Percentiles rank a stretch among this genome's conserved stretches.
Conservation (phyloP, 2,329 filamentous ascomycete species). For the Capronia americana region DNA sequence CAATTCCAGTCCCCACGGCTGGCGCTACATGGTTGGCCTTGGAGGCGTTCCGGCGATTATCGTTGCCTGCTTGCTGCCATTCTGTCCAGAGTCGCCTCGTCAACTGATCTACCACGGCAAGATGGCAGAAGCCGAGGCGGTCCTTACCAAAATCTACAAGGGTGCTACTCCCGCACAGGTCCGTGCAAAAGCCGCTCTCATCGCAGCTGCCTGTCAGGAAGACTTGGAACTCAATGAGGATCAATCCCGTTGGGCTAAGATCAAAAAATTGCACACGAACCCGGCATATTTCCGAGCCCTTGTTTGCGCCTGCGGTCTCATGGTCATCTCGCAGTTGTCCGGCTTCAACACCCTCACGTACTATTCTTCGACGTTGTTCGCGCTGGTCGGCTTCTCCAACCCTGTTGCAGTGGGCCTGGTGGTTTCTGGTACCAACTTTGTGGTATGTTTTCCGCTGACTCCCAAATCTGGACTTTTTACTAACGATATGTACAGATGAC, state of each 20-base stretch:
- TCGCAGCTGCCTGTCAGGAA: conserved; percentile 32
- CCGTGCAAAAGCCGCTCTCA: conserved; percentile 46
- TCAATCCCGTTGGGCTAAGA: conserved; percentile 37
- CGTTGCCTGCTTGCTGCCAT: conserved; percentile 70
- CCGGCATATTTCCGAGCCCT: conserved; percentile 64
- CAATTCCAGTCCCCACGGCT: conserved; percentile 1
- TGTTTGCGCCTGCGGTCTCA: conserved; percentile 82
- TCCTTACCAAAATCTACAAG: conserved; percentile 68
- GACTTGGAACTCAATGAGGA: conserved; percentile 29
- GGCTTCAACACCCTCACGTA: conserved; percentile 95
- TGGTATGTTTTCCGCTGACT: conserved; percentile 43
- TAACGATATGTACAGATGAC: conserved; percentile 49
- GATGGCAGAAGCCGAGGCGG: conserved; percentile 63
- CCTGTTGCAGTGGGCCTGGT: conserved; percentile 80
- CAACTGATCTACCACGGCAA: conserved; percentile 45
- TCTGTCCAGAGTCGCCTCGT: conserved; percentile 75
- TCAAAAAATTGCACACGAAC: conserved; percentile 47
- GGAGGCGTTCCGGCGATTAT: conserved; percentile 77
- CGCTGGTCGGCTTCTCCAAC: conserved; percentile 75
- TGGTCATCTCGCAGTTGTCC: conserved; percentile 85
- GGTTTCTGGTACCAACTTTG: conserved; percentile 68
- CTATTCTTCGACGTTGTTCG: conserved; percentile 82
- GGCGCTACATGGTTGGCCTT: conserved; percentile 80
- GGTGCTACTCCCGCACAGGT: conserved; percentile 74
- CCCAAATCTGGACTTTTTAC: too few species aligned